phyloP scores from a whole-genome alignment of 768 basidiomycete genomes.

The Roridomyces roridus region DNA sequence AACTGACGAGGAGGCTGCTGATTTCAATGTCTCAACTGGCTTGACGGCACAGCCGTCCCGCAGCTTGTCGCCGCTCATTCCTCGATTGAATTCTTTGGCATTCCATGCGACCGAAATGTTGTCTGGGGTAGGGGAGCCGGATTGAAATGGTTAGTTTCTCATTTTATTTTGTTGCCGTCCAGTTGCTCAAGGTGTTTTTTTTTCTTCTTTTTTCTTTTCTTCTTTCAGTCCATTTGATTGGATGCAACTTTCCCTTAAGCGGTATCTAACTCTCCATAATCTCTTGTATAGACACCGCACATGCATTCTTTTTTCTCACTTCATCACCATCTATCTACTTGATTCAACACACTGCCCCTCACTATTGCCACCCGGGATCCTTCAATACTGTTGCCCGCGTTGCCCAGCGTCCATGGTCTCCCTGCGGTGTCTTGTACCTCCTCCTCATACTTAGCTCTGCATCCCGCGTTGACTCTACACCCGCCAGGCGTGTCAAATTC shows the following conservation, averaged over 20 bases:
- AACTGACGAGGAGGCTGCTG: constrained; percentile 44
- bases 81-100: constrained; percentile 64
- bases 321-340: background rate
- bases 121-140: constrained; percentile 73
- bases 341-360: constrained; percentile 30
- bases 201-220: too few relatives aligned
- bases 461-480: too few relatives aligned
- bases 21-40: constrained; percentile 59
- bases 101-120: constrained; percentile 93
- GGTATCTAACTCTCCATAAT: background rate
- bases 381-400: too few relatives aligned
- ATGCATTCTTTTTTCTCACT: too few relatives aligned
- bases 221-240: constrained; percentile 12
- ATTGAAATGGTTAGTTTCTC: constrained; percentile 59
- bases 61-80: constrained; percentile 61
- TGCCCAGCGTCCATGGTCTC: too few relatives aligned
- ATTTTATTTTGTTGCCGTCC: background rate
- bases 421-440: too few relatives aligned
- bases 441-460: too few relatives aligned
- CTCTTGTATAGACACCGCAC: background rate
- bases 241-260: constrained; percentile 9
- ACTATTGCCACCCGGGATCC: too few relatives aligned
- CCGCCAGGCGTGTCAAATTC: too few relatives aligned
- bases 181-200: background rate
- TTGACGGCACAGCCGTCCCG: constrained; percentile 62